Evolutionary conservation across 2,329 filamentous ascomycete genomes (phyloP), one percentile per base, ranked within the genome.

Genomic region (Fusarium domesticum): DNA sequence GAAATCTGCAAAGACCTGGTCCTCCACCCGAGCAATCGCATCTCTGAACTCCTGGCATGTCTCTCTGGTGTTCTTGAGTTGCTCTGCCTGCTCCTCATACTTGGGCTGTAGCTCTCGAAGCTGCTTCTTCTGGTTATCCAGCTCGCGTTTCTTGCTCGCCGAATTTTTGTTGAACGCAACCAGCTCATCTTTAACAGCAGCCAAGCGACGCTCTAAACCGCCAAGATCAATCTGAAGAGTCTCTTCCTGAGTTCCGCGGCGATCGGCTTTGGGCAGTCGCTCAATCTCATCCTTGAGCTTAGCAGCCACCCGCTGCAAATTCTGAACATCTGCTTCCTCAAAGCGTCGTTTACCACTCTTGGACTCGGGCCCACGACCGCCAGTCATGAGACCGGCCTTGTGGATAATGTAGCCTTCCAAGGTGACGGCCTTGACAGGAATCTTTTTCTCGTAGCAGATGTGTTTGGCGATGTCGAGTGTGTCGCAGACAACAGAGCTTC

Each of bases 361-460:
- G 36, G 83, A 79, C 35, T 86, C 81, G 1, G 83, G 84, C 20
- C 89, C 85, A 50, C 90, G 86, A 54, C 93, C 93, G 75, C 93
- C 93, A 37, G 93, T 97, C 86, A 98, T 97, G 41, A 95, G 77
- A 61, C 93, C 93, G 35, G 88, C 90, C 65, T 97, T 97, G 72
- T 96, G 90, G 53, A 98, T 96, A 48, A 98, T 86, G 42, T 86
- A 92, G n/a, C 93, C 93, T 62, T 97, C 91, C 11, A 97, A 69
- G 1, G 91, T 95, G 11, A 98, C 92, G 5, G 92, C 91, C 67
- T 97, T 97, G 41, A 95, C 91, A 47, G 91, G 87, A 23, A 96
- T 84, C 23, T 81, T 84, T 52, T 83, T 85, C 45, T 87, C 83
- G 63, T 95, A 97, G 63, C 89, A 91, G 35, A 98, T 84, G 45